A percentile compares a stretch with the other conserved stretches of the same genome.
phyloP scores from a whole-genome alignment of 169 alveolate genomes.

The Plasmodium inui region DNA sequence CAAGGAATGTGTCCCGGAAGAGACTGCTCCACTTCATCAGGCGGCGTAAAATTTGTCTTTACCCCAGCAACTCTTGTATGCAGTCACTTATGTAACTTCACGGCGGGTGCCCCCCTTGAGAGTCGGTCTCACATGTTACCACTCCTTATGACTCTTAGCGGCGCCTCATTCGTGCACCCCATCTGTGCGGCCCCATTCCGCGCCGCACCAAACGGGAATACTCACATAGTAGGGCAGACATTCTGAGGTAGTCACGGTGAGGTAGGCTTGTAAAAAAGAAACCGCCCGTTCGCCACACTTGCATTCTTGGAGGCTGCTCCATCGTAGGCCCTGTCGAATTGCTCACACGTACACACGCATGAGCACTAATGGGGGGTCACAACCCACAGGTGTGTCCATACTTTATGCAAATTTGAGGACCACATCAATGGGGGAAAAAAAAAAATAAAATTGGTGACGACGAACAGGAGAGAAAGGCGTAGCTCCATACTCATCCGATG shows the following conservation, averaged over 20 bases:
- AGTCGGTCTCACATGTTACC: background rate
- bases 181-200: background rate
- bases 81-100: too few species aligned
- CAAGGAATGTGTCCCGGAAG: background rate
- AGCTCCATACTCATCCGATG: background rate
- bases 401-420: background rate
- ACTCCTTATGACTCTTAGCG: background rate
- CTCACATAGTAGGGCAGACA: background rate
- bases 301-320: background rate
- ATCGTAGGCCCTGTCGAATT: background rate
- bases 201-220: background rate
- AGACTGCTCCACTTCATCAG: background rate
- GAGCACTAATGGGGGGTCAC: background rate
- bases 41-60: background rate
- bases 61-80: background rate
- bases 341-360: background rate
- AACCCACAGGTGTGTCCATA: background rate
- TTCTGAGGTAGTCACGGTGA: too few species aligned
- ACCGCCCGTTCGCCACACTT: background rate
- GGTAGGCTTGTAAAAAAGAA: background rate
- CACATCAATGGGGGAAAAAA: background rate
- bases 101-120: background rate
- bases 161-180: too few species aligned
- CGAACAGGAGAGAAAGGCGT: background rate
- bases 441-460: too few species aligned